Evolutionary conservation across 2,329 filamentous ascomycete genomes (phyloP), one percentile per base, ranked within the genome.

Genomic region (Claviceps humidiphila): DNA sequence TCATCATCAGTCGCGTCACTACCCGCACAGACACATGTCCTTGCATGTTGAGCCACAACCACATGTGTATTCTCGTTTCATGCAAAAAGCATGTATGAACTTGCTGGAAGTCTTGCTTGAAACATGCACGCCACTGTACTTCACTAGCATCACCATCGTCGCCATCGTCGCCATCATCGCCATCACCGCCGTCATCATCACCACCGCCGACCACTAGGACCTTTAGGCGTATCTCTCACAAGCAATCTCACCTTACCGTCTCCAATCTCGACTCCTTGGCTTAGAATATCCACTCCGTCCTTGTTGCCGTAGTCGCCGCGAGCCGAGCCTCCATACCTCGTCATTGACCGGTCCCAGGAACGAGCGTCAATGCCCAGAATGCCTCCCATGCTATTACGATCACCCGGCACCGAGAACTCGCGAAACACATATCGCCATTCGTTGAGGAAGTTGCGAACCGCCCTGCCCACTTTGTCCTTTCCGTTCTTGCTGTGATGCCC

Each of bases 401-500:
- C 93, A n/a, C 91, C 91, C 2, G 90, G 89, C 9, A 96, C 90
- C 40, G 87, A 93, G 68, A 98, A 98, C 69, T 98, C 93, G 51
- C 91, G 85, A 70, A 91, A 98, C 0, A 88, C 86, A 65, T 96
- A 98, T 56, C 88, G 82, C 89, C 90, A 95, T 66, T 97, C 91
- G 64, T 91, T 94, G 52, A 98, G 73, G 71, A 94, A 97, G 58
- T 80, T 82, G 51, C 93, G 84, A 56, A 97, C 84, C 1, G 90
- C 89, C 70, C 95, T 95, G 64, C 91, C 91, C 39, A 98, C 88
- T 71, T 98, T 98, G 69, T 98, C 93, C 68, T 97, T 97, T 61
- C 93, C 91, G 64, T 96, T 96, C 74, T 97, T 97, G 66, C 88
- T 95, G 70, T 98, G 93, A 63, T 97, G 90, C 3, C 91, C 93